A percentile compares a stretch with the other conserved stretches of the same genome.
Evolutionary conservation across 306 rosid genomes (phyloP).

Genomic region (Canavalia gladiata): DNA sequence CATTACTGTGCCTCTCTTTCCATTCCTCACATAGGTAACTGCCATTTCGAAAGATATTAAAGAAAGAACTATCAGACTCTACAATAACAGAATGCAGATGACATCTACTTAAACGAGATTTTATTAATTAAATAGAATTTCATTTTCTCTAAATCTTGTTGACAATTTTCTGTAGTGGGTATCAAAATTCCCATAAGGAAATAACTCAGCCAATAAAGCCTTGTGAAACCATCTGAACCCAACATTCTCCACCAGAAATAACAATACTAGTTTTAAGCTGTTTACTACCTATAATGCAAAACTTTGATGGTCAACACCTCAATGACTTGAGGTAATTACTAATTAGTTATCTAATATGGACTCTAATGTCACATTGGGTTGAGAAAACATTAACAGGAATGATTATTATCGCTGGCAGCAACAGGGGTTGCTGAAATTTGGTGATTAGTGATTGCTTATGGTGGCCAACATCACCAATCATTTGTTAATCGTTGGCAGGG

Average conservation of each 20-base stretch:
- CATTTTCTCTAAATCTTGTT: constrained; percentile 17
- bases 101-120: constrained; percentile 28
- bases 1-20: constrained; percentile 66
- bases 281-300: background rate
- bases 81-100: constrained; percentile 30
- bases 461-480: constrained; percentile 9
- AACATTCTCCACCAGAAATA: background rate
- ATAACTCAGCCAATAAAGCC: constrained; percentile 37
- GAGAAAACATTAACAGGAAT: background rate
- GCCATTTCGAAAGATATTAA: constrained; percentile 40
- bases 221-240: constrained; percentile 27
- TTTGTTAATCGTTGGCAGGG: background rate
- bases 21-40: constrained; percentile 84
- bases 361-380: background rate
- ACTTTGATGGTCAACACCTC: background rate
- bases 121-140: constrained; percentile 9
- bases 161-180: constrained; percentile 31
- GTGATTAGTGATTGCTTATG: background rate
- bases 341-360: background rate
- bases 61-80: constrained; percentile 37
- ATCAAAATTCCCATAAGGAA: constrained; percentile 15
- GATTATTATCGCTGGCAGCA: background rate
- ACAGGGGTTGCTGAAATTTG: background rate
- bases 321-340: background rate
- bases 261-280: constrained; percentile 12